phyloP scores from a whole-genome alignment of 768 basidiomycete species.

The Nidularia pulvinata region DNA sequence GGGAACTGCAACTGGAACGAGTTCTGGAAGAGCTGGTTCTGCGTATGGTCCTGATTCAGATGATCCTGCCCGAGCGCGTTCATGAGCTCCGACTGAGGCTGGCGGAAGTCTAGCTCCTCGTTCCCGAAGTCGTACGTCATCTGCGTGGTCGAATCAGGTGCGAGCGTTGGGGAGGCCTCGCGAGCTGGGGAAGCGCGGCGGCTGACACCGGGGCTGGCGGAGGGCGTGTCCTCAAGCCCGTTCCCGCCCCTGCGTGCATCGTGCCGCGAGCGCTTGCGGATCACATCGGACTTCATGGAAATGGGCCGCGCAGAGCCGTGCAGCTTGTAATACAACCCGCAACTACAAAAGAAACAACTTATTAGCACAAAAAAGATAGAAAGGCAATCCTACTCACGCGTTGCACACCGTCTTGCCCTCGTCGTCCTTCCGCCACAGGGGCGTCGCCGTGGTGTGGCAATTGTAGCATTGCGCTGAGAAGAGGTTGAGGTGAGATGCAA shows the following conservation, averaged over 20 bases:
- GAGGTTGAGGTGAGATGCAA: slow-evolving; percentile 21
- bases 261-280: slow-evolving; percentile 84
- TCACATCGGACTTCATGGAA: slow-evolving; percentile 90
- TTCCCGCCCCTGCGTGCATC: slow-evolving; percentile 64
- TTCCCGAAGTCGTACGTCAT: slow-evolving; percentile 43
- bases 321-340: slow-evolving; percentile 84
- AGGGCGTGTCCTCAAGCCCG: slow-evolving; percentile 64
- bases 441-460: slow-evolving; percentile 88
- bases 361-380: background rate
- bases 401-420: slow-evolving; percentile 93
- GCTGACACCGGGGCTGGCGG: slow-evolving; percentile 74
- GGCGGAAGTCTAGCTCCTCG: slow-evolving; percentile 40
- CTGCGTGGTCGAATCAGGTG: slow-evolving; percentile 69
- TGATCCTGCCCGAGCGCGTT: slow-evolving; percentile 37
- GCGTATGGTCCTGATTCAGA: background rate
- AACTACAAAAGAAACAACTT: slow-evolving; percentile 37
- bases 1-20: slow-evolving; percentile 51
- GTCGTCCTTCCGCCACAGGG: slow-evolving; percentile 89
- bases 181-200: slow-evolving; percentile 69
- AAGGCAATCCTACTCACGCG: slow-evolving; percentile 53
- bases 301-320: slow-evolving; percentile 87
- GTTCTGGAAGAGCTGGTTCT: slow-evolving; percentile 21
- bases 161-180: slow-evolving; percentile 66
- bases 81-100: slow-evolving; percentile 51
- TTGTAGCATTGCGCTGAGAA: slow-evolving; percentile 83